Evolutionary conservation across 73 alveolate species (phyloP), one percentile per base, ranked within the genome.

Genomic region (Durusdinium trenchii): DNA sequence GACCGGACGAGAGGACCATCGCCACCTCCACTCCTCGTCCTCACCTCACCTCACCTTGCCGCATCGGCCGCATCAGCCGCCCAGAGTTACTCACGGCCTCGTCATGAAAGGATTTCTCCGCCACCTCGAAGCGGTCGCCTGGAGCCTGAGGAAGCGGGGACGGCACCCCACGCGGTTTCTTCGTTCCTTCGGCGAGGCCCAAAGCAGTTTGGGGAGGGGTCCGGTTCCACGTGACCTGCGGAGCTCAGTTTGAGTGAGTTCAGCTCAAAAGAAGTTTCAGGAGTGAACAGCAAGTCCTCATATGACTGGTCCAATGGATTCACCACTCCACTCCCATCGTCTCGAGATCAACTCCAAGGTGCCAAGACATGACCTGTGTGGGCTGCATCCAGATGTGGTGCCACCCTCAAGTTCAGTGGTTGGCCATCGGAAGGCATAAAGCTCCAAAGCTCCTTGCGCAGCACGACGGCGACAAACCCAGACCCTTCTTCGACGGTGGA

Each of bases 71-170:
- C n/a, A 43, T 18, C 42, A 64, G 36, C 45, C n/a, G 79, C 2
- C 36, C 45, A 64, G 6, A n/a, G 28, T 38, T 18, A 64, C 43
- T 32, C 43, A 38, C 20, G 18, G 36, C 91, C 91, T 81, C 91
- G 35, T 81, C 91, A 6, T 81, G 67, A 20, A 73, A 75, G 52
- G 51, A 51, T 26, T 84, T 84, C 76, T 84, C 94, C 73, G 51
- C 94, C 75, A 84, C 94, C 45, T 84, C 76, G 94, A 84, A 84
- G 38, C 94, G 73, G 18, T 84, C 94, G 52, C 94, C 94, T 14
- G 94, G 94, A 9, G 91, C 91, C 91, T n/a, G 23, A 16, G 73
- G 73, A 23, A 60, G n/a, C n/a, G n/a, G n/a, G n/a, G n/a, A 60
- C 30, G 73, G 73, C 18, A 60, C 73, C 18, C n/a, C n/a, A n/a